Evolutionary conservation across 345 rosid species (phyloP).

Genomic region (Stellera chamaejasme): DNA sequence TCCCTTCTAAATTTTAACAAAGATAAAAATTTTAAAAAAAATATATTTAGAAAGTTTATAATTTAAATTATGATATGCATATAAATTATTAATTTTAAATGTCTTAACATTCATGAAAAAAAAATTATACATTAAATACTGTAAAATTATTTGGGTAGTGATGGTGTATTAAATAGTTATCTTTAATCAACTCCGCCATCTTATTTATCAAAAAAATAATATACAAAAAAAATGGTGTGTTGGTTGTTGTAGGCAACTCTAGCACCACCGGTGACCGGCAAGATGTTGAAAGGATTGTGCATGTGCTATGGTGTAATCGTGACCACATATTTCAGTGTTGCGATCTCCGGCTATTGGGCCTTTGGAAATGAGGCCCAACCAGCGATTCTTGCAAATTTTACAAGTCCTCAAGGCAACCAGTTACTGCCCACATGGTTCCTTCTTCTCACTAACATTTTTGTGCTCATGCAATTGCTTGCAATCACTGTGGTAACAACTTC

Average conservation of each 20-base stretch:
- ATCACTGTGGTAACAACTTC: constrained; percentile 25
- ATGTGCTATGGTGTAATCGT: constrained; percentile 33
- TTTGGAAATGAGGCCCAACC: constrained; percentile 33
- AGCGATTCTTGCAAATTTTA: constrained; percentile 33
- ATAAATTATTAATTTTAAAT: no score
- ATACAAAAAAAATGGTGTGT: no score
- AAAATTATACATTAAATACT: no score
- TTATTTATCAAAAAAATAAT: no score
- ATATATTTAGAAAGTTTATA: no score
- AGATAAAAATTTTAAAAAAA: no score
- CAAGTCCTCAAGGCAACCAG: constrained; percentile 20
- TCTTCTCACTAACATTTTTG: constrained; percentile 35
- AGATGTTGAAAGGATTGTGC: constrained; percentile 55
- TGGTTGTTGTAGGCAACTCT: constrained; percentile 35
- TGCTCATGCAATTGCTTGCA: constrained; percentile 31
- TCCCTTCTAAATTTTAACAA: no score
- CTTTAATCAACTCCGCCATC: no score
- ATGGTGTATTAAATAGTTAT: no score
- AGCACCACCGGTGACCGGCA: constrained; percentile 50
- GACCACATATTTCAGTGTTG: constrained; percentile 35
- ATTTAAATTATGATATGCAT: no score
- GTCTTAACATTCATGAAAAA: no score
- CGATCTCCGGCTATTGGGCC: constrained; percentile 51
- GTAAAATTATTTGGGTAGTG: no score
- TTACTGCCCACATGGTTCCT: constrained; percentile 46